These are phyloP conservation scores for Exobasidium rhododendri DNA, from an alignment of 1,284 basidiomycete species.

Conservation along the genomic window DNA sequence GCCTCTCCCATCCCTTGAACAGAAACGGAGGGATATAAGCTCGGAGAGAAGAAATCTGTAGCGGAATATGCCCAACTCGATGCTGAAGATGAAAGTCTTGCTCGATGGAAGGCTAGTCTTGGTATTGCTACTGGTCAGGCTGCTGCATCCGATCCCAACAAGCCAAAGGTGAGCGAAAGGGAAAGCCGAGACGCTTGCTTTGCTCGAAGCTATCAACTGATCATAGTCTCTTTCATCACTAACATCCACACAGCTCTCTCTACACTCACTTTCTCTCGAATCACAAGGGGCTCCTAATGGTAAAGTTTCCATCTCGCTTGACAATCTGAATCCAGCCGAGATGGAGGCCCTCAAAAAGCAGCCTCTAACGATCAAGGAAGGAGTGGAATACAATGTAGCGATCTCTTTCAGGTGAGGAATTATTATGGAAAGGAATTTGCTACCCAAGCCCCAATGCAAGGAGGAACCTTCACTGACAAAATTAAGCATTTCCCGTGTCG, in stretches of 20 bases:
- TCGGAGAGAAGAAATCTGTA: slow-evolving; percentile 58
- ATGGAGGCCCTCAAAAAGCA: slow-evolving; percentile 59
- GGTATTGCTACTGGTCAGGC: slow-evolving; percentile 65
- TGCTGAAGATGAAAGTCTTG: slow-evolving; percentile 73
- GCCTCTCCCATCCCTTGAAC: background rate
- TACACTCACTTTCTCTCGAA: slow-evolving; percentile 57
- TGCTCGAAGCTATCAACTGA: background rate
- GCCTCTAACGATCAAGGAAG: slow-evolving; percentile 64
- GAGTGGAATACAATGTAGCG: slow-evolving; percentile 71
- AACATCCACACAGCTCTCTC: slow-evolving; percentile 22
- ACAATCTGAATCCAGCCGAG: slow-evolving; percentile 55
- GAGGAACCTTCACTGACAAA: background rate
- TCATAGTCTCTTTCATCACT: slow-evolving; percentile 9
- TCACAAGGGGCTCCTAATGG: slow-evolving; percentile 55
- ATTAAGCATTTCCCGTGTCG: background rate
- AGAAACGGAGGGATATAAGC: slow-evolving; percentile 54
- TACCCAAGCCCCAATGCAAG: background rate
- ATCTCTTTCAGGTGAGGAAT: slow-evolving; percentile 68
- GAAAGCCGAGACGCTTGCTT: background rate
- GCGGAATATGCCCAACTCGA: slow-evolving; percentile 65
- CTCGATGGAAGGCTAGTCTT: slow-evolving; percentile 83
- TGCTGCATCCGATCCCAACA: slow-evolving; percentile 49
- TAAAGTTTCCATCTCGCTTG: slow-evolving; percentile 57
- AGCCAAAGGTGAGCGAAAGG: slow-evolving; percentile 35
- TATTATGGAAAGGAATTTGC: background rate